phyloP scores from a whole-genome alignment of 1,139 yeast genomes.

The Meyerozyma sp. region DNA sequence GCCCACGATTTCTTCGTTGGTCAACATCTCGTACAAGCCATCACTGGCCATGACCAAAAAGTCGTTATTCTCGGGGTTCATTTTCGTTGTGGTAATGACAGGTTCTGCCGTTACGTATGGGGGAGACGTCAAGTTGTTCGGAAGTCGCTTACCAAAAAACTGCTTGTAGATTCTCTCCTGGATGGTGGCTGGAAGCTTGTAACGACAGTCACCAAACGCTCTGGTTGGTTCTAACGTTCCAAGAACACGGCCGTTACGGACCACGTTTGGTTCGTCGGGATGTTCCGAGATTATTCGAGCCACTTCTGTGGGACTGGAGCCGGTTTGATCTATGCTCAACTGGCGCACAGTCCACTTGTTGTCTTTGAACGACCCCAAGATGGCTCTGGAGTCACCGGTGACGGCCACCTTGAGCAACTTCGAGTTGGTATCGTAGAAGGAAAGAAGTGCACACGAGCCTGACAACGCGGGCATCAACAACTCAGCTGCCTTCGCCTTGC shows the following conservation, averaged over 20 bases:
- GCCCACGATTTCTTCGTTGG: conserved; percentile 90
- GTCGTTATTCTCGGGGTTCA: conserved; percentile 68
- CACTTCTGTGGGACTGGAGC: conserved; percentile 84
- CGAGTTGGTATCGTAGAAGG: conserved; percentile 78
- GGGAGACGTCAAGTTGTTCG: conserved; percentile 76
- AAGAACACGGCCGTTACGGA: conserved; percentile 82
- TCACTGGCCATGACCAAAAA: conserved; percentile 92
- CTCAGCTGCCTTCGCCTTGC: conserved; percentile 61
- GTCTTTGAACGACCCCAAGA: conserved; percentile 67
- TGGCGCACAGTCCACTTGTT: conserved; percentile 87
- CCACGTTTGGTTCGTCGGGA: conserved; percentile 82
- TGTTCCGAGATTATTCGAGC: conserved; percentile 81
- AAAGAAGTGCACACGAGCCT: conserved; percentile 88
- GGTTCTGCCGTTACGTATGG: conserved; percentile 99
- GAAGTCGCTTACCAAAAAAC: conserved; percentile 80
- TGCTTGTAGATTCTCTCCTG: conserved; percentile 72
- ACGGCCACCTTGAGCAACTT: conserved; percentile 81
- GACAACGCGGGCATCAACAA: conserved; percentile 87
- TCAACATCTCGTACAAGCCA: conserved; percentile 86
- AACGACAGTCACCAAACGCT: conserved; percentile 96
- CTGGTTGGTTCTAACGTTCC: conserved; percentile 96
- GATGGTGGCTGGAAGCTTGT: conserved; percentile 68
- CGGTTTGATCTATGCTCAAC: conserved; percentile 89
- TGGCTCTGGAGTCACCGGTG: conserved; percentile 94
- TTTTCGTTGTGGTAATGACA: conserved; percentile 76